These are phyloP conservation scores for Candida sakaeoensis DNA, from an alignment of 805 yeast genomes.

Conservation along the genomic window DNA sequence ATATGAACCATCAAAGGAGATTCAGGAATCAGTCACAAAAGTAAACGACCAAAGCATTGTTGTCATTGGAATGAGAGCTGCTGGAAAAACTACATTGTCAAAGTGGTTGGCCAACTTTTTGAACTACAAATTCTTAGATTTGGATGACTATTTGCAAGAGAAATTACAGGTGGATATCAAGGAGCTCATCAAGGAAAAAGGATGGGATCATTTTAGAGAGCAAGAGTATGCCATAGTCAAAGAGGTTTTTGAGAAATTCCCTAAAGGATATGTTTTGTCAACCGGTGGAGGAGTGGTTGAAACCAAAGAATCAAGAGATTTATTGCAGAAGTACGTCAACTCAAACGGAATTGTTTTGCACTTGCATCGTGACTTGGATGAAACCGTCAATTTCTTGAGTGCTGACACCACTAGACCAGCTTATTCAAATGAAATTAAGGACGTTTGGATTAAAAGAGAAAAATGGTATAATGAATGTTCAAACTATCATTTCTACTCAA, in stretches of 20 bases:
- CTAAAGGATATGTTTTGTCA: slow-evolving; percentile 65
- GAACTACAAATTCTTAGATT: slow-evolving; percentile 68
- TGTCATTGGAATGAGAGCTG: slow-evolving; percentile 96
- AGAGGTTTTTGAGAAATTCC: slow-evolving; percentile 39
- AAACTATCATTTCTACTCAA: slow-evolving; percentile 70
- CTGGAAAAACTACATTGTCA: slow-evolving; percentile 88
- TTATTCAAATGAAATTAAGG: slow-evolving; percentile 69
- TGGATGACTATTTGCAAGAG: slow-evolving; percentile 70
- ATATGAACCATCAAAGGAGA: slow-evolving; percentile 43
- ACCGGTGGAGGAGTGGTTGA: slow-evolving; percentile 98
- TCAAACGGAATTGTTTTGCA: slow-evolving; percentile 82
- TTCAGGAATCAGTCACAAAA: neutral
- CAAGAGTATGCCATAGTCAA: slow-evolving; percentile 58
- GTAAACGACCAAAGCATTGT: slow-evolving; percentile 56
- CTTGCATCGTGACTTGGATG: slow-evolving; percentile 80
- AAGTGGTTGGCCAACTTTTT: slow-evolving; percentile 69
- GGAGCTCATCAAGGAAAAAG: slow-evolving; percentile 55
- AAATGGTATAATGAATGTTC: slow-evolving; percentile 76
- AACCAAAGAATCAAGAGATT: slow-evolving; percentile 57
- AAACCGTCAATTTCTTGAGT: slow-evolving; percentile 70
- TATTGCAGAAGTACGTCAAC: slow-evolving; percentile 51
- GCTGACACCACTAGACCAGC: slow-evolving; percentile 88
- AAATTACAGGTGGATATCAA: slow-evolving; percentile 50
- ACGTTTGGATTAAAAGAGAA: slow-evolving; percentile 84
- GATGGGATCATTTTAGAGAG: slow-evolving; percentile 87